These are phyloP conservation scores for Asterella californica DNA, from an alignment of 225 moss, liverwort and hornwort species.

Conservation along the genomic window DNA sequence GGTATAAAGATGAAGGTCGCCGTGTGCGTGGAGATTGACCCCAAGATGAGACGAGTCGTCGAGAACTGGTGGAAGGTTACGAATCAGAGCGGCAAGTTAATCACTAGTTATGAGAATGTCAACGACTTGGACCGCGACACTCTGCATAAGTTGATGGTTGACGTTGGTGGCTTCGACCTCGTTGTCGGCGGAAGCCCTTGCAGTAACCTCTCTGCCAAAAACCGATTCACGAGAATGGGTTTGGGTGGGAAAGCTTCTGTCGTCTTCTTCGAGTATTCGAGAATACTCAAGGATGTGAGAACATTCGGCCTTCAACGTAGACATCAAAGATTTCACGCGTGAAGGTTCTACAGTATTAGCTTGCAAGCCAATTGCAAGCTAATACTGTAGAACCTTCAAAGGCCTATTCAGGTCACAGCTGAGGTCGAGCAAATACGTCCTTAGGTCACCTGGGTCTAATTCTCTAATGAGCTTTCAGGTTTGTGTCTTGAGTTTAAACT, in stretches of 20 bases:
- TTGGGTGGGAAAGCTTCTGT: conserved; percentile 58
- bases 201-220: conserved; percentile 74
- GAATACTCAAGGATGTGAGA: conserved; percentile 40
- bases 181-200: conserved; percentile 87
- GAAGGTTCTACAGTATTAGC: not conserved
- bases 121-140: conserved; percentile 39
- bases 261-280: conserved; percentile 75
- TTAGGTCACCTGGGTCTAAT: too few relatives aligned
- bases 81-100: conserved; percentile 53
- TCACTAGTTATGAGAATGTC: conserved; percentile 51
- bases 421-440: too few relatives aligned
- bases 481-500: too few relatives aligned
- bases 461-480: too few relatives aligned
- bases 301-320: conserved; percentile 2
- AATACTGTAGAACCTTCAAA: too few relatives aligned
- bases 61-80: conserved; percentile 73
- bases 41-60: conserved; percentile 49
- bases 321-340: not conserved
- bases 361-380: too few relatives aligned
- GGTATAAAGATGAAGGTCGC: conserved; percentile 62
- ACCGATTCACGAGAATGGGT: conserved; percentile 53
- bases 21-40: conserved; percentile 81
- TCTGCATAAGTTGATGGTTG: conserved; percentile 38
- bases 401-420: too few relatives aligned
- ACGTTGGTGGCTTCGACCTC: conserved; percentile 68